A percentile compares a stretch with the other conserved stretches of the same genome.
Evolutionary conservation across 2,329 filamentous ascomycete species (phyloP).

Genomic region (Xylariales sp.): DNA sequence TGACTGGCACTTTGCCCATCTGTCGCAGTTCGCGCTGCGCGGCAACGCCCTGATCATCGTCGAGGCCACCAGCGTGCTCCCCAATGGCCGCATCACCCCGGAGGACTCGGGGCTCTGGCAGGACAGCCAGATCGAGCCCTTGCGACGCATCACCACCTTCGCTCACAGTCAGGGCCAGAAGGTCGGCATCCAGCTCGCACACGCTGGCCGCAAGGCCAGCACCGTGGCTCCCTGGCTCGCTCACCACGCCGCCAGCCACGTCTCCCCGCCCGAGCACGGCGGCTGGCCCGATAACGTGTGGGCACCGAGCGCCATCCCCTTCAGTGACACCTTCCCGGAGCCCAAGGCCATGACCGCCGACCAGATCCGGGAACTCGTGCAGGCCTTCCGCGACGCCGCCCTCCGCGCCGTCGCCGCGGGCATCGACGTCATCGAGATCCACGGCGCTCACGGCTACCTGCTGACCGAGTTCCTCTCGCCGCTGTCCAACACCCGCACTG

Average conservation of each 20-base stretch:
- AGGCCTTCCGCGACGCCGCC: conserved; percentile 29
- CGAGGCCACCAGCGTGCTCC: conserved; percentile 72
- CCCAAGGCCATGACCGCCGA: conserved; percentile 54
- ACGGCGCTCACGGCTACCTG: conserved; percentile 76
- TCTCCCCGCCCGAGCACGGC: conserved; percentile 10
- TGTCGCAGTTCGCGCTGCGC: conserved; percentile 72
- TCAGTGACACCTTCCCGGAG: conserved; percentile 49
- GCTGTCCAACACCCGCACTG: conserved; percentile 63
- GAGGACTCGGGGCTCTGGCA: conserved; percentile 79
- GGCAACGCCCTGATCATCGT: conserved; percentile 71
- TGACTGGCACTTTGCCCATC: conserved; percentile 77
- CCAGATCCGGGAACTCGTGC: conserved; percentile 29
- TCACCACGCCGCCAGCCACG: conserved; percentile 16
- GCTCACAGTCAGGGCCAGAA: conserved; percentile 52
- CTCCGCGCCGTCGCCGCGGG: conserved; percentile 38
- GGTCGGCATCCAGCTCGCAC: conserved; percentile 66
- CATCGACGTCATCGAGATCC: conserved; percentile 66
- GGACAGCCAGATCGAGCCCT: conserved; percentile 72
- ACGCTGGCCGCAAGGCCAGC: conserved; percentile 50
- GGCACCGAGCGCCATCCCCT: conserved; percentile 46
- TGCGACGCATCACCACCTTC: conserved; percentile 61
- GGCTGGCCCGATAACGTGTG: conserved; percentile 47
- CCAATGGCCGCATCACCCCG: conserved; percentile 79
- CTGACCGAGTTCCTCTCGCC: conserved; percentile 67
- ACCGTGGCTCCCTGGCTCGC: conserved; percentile 29